phyloP scores from a whole-genome alignment of 257 asterid species.

The Penstemon davidsonii region DNA sequence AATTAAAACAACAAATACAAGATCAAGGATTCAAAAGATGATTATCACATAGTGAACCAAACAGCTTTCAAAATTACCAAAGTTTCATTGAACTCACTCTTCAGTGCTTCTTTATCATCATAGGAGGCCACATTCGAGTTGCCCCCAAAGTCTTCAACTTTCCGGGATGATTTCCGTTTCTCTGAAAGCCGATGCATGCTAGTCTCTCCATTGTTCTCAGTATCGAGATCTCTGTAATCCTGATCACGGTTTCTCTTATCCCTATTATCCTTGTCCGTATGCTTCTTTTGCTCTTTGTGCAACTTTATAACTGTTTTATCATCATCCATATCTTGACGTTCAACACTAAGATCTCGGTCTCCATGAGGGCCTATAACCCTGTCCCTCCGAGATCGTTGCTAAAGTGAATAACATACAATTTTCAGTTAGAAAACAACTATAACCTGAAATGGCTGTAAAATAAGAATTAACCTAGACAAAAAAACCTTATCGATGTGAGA shows the following conservation, averaged over 20 bases:
- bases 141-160: slow-evolving; percentile 73
- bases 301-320: slow-evolving; percentile 66
- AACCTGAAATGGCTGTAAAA: slow-evolving; percentile 7
- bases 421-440: slow-evolving; percentile 17
- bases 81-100: slow-evolving; percentile 58
- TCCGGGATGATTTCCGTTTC: slow-evolving; percentile 66
- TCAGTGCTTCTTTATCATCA: slow-evolving; percentile 79
- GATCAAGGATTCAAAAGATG: slow-evolving; percentile 22
- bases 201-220: slow-evolving; percentile 65
- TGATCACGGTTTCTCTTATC: slow-evolving; percentile 72
- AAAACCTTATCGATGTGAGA: slow-evolving; percentile 73
- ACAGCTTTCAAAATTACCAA: slow-evolving; percentile 15
- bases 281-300: slow-evolving; percentile 85
- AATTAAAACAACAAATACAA: background rate
- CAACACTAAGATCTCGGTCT: slow-evolving; percentile 78
- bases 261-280: slow-evolving; percentile 67
- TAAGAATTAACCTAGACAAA: slow-evolving; percentile 21
- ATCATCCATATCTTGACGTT: slow-evolving; percentile 76
- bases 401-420: slow-evolving; percentile 23
- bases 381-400: slow-evolving; percentile 72
- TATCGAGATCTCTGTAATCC: slow-evolving; percentile 66
- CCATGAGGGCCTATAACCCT: slow-evolving; percentile 59
- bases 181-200: slow-evolving; percentile 64
- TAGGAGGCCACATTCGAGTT: slow-evolving; percentile 51
- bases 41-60: slow-evolving; percentile 16